Evolutionary conservation across 208 protist species (phyloP).

Genomic region (Acanthamoeba triangularis): DNA sequence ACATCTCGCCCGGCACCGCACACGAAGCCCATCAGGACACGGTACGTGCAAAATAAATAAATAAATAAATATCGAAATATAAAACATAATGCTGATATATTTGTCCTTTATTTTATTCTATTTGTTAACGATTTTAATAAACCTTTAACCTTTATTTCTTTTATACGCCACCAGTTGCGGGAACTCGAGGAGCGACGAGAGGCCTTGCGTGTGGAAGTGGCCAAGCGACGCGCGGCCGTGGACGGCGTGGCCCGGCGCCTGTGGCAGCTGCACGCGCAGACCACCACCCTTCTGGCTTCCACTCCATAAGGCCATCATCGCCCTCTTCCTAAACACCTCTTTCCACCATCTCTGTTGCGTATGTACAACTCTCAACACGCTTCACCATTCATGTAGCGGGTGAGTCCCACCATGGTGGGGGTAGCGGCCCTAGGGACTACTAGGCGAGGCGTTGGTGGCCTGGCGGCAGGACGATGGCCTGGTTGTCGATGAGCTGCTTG

Average conservation of each 20-base stretch:
- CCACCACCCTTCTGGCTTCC: not conserved
- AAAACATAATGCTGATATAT: too few relatives aligned
- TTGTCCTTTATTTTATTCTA: too few relatives aligned
- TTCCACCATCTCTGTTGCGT: too few relatives aligned
- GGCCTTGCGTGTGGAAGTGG: not conserved
- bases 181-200: constrained; percentile 1
- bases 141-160: too few relatives aligned
- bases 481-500: too few relatives aligned
- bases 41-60: not conserved
- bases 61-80: not conserved
- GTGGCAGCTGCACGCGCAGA: constrained; percentile 30
- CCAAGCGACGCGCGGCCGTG: not conserved
- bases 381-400: too few relatives aligned
- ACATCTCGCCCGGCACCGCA: not conserved
- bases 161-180: not conserved
- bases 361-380: too few relatives aligned
- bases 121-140: not conserved
- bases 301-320: not conserved
- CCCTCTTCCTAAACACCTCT: not conserved
- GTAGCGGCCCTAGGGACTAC: too few relatives aligned
- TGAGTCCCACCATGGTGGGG: too few relatives aligned
- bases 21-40: not conserved
- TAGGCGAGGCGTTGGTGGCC: too few relatives aligned
- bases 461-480: too few relatives aligned
- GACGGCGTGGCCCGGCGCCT: not conserved